Percentiles rank a stretch among this genome's conserved stretches.
Conservation (phyloP, 768 basidiomycete genomes). For the Pulveroboletus sp. region DNA sequence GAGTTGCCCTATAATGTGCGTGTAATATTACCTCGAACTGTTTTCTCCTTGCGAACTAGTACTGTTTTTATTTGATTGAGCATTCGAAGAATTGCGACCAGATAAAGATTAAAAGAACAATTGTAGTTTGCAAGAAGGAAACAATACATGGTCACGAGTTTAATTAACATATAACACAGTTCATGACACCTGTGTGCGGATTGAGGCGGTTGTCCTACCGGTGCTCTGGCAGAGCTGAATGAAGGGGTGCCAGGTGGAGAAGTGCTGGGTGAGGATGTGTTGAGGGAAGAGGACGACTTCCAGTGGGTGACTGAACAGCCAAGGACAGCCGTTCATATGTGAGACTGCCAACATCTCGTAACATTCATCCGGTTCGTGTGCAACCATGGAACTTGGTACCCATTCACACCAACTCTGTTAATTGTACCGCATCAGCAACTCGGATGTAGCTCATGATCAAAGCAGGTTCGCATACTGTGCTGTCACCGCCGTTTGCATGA, state of each 20-base stretch:
- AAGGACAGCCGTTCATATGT: constrained; percentile 19
- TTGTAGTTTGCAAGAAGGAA: too few relatives aligned
- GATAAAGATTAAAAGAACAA: too few relatives aligned
- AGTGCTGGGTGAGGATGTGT: neutral
- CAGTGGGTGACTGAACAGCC: constrained; percentile 12
- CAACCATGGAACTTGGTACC: constrained; percentile 67
- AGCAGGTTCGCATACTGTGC: constrained; percentile 25
- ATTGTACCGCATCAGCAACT: too few relatives aligned
- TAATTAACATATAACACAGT: too few relatives aligned
- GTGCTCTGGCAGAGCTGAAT: neutral
- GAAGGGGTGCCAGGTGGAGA: neutral
- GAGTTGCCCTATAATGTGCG: too few relatives aligned
- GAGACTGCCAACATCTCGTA: constrained; percentile 30
- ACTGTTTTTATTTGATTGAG: too few relatives aligned
- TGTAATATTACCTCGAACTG: too few relatives aligned
- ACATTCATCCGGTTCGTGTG: constrained; percentile 53
- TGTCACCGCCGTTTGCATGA: constrained; percentile 52
- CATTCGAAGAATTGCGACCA: too few relatives aligned
- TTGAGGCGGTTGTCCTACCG: neutral
- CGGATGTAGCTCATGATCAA: neutral
- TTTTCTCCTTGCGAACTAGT: too few relatives aligned
- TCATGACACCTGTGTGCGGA: neutral
- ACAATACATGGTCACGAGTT: too few relatives aligned
- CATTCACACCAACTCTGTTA: constrained; percentile 43
- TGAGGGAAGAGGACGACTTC: too few relatives aligned